A percentile compares a stretch with the other conserved stretches of the same genome.
These are phyloP conservation scores for Adansonia rubrostipa DNA, from an alignment of 441 rosid genomes.

Conservation along the genomic window DNA sequence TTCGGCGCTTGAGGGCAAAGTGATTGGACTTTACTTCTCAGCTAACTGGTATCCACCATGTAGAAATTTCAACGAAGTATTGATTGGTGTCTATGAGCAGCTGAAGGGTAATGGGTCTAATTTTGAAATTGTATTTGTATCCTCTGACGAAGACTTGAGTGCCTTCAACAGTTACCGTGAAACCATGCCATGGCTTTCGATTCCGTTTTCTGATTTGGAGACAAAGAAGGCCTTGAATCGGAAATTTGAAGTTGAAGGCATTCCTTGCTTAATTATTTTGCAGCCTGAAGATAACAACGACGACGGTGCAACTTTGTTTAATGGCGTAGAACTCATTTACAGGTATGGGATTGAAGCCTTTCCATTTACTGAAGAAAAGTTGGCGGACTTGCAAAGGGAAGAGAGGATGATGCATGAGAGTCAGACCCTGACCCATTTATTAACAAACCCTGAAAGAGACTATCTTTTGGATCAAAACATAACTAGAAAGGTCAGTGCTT, in stretches of 20 bases:
- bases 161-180: constrained; percentile 55
- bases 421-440: constrained; percentile 48
- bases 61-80: constrained; percentile 43
- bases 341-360: constrained; percentile 55
- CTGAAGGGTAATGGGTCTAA: constrained; percentile 41
- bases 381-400: constrained; percentile 49
- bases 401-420: constrained; percentile 54
- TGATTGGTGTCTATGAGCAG: constrained; percentile 43
- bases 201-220: constrained; percentile 64
- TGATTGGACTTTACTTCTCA: constrained; percentile 62
- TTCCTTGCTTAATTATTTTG: constrained; percentile 56
- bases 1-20: constrained; percentile 56
- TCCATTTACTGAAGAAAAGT: constrained; percentile 55
- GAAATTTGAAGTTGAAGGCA: constrained; percentile 54
- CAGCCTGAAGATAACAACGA: constrained; percentile 45
- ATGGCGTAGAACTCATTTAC: constrained; percentile 54
- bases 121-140: constrained; percentile 59
- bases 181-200: constrained; percentile 65
- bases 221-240: constrained; percentile 51
- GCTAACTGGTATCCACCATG: constrained; percentile 68
- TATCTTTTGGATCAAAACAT: constrained; percentile 45
- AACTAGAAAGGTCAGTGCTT: constrained; percentile 40
- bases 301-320: constrained; percentile 34
- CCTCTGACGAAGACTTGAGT: constrained; percentile 54
- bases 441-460: constrained; percentile 44